Evolutionary conservation across 1,284 basidiomycete species (phyloP), one percentile per base, ranked within the genome.

Genomic region (Irpex sp.): DNA sequence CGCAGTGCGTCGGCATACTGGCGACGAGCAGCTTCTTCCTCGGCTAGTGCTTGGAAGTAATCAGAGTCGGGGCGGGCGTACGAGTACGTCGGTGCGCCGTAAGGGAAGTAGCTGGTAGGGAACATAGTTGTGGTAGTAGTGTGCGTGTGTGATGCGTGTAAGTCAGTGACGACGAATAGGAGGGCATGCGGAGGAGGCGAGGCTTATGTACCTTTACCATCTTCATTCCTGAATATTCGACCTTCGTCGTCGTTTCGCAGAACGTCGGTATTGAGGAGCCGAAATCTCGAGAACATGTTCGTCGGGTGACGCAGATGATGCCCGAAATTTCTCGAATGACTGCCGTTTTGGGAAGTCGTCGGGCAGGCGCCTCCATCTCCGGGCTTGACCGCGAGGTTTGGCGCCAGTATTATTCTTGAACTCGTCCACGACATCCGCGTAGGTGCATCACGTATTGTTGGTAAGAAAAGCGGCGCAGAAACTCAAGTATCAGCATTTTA

Each of bases 11-110:
- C 69, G n/a, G 63, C 68, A 49, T 69, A 71, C 56, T 71, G 71
- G 58, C 69, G 65, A 51, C 68, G 71, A 5, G 72, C 72, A 14
- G 71, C 71, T 33, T 67, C 71, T 57, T 73, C 72, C 51, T 73
- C 70, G 18, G 72, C 71, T 39, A 73, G 67, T 7, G 71, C 71
- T 23, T 67, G 70, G 19, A 68, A 59, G 63, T 73, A 73, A 4
- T 68, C 66, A 28, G 66, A 53, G 61, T 69, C 67, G 63, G 65
- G 63, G n/a, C 60, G 60, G n/a, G 60, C 48, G 28, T 64, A 61
- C 53, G 60, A 58, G 52, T 35, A 16, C 52, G 12, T 54, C 14
- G 23, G 52, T 23, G 52, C 14, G 48, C 48, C 48, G 36, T 59
- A 64, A 14, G 48, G 28, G n/a, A 59, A 33, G 52, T 60, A 64